phyloP scores from a whole-genome alignment of 768 basidiomycete genomes.

The Hypholoma fasciculare region DNA sequence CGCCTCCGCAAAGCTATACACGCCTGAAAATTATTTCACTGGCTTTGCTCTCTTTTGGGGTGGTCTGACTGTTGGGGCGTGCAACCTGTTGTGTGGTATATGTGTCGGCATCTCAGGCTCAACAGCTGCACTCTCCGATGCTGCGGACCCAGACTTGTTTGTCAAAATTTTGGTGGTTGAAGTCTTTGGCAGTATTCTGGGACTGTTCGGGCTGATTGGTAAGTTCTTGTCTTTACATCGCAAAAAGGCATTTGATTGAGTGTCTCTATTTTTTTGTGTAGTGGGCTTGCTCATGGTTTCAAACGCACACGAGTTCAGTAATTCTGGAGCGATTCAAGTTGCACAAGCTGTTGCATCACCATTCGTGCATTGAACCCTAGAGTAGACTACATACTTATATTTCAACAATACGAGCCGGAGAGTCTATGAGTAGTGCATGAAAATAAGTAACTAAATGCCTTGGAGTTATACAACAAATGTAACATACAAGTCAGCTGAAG shows the following conservation, averaged over 20 bases:
- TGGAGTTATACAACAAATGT: no score
- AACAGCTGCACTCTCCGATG: conserved; percentile 93
- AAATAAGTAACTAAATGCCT: no score
- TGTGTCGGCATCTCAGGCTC: conserved; percentile 95
- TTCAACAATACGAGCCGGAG: not conserved
- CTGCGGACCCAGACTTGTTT: conserved; percentile 91
- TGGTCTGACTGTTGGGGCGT: conserved; percentile 89
- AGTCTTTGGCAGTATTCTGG: conserved; percentile 89
- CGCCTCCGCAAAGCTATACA: conserved; percentile 71
- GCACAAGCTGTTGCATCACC: conserved; percentile 28
- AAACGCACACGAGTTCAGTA: conserved; percentile 58
- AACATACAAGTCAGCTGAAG: no score
- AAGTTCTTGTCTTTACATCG: conserved; percentile 29
- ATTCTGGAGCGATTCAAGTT: conserved; percentile 32
- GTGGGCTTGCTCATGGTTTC: conserved; percentile 83
- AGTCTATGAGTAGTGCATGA: no score
- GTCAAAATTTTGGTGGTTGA: conserved; percentile 98
- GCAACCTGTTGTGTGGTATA: conserved; percentile 93
- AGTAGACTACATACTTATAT: not conserved
- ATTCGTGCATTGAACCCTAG: not conserved
- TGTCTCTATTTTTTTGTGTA: conserved; percentile 27
- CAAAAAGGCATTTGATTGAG: not conserved
- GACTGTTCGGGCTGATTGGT: conserved; percentile 93
- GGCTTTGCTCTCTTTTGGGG: conserved; percentile 97
- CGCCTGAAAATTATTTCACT: conserved; percentile 88